Conservation (phyloP, 2,329 filamentous ascomycete genomes). For the Aspergillus viridinutans region DNA sequence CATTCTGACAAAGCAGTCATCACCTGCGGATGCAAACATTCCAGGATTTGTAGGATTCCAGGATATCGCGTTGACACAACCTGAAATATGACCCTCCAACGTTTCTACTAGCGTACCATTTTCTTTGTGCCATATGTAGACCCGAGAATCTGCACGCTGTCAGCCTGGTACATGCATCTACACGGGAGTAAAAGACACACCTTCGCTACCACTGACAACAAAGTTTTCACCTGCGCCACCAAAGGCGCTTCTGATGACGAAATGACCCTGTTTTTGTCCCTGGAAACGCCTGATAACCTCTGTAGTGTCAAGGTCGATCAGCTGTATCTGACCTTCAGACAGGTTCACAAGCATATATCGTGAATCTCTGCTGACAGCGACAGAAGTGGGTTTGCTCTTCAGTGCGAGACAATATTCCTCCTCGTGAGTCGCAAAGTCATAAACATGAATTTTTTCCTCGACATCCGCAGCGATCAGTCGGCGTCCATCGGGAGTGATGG, state of each 20-base stretch:
- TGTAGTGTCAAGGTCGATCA: constrained; percentile 72
- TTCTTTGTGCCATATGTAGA: constrained; percentile 89
- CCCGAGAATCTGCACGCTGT: constrained; percentile 53
- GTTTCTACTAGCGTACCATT: constrained; percentile 72
- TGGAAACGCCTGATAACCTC: constrained; percentile 69
- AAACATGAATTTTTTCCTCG: constrained; percentile 69
- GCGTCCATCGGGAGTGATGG: constrained; percentile 74
- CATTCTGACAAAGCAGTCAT: constrained; percentile 82
- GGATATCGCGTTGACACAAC: constrained; percentile 77
- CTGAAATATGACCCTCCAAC: constrained; percentile 67
- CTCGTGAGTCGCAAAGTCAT: constrained; percentile 70
- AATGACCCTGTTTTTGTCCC: constrained; percentile 71
- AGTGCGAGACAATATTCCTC: constrained; percentile 71
- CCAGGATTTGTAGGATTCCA: constrained; percentile 83
- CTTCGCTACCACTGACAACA: constrained; percentile 86
- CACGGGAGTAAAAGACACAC: constrained; percentile 43
- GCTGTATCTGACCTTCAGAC: constrained; percentile 68
- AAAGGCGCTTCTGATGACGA: constrained; percentile 75
- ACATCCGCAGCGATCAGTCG: constrained; percentile 76
- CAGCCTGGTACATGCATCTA: neutral
- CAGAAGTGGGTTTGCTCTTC: constrained; percentile 67
- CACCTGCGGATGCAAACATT: constrained; percentile 87
- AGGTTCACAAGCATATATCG: constrained; percentile 77
- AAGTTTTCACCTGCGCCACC: constrained; percentile 91
- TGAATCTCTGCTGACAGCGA: constrained; percentile 80